Conservation (phyloP, 257 asterid species). For the Leonotis leonurus region DNA sequence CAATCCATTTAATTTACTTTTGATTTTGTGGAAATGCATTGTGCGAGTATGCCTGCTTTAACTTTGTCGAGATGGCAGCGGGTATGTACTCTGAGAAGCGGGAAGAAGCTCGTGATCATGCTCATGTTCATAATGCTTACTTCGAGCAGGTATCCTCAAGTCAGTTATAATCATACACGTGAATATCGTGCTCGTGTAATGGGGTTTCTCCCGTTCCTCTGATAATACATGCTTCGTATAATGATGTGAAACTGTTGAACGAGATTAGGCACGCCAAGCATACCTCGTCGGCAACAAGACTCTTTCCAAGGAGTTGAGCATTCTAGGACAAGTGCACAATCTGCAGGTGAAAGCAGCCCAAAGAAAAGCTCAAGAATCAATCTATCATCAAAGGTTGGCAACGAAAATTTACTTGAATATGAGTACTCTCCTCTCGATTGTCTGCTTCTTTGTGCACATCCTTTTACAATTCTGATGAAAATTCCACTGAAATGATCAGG, state of each 20-base stretch:
- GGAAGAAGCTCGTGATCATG: slow-evolving; percentile 83
- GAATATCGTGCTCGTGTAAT: background rate
- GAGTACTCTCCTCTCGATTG: background rate
- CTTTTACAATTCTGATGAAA: background rate
- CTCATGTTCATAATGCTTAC: slow-evolving; percentile 62
- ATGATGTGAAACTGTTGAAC: slow-evolving; percentile 3
- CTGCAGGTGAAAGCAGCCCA: slow-evolving; percentile 72
- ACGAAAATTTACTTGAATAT: background rate
- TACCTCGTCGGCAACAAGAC: slow-evolving; percentile 68
- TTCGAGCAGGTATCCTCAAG: slow-evolving; percentile 66
- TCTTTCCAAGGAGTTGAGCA: slow-evolving; percentile 72
- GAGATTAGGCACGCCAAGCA: slow-evolving; percentile 73
- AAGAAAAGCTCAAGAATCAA: slow-evolving; percentile 62
- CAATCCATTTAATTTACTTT: slow-evolving; percentile 18
- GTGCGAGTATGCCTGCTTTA: slow-evolving; percentile 33
- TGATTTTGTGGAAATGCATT: slow-evolving; percentile 12
- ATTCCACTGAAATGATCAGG: slow-evolving; percentile 31
- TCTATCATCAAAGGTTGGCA: slow-evolving; percentile 61
- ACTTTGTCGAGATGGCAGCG: slow-evolving; percentile 63
- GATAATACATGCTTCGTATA: background rate
- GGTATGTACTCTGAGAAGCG: slow-evolving; percentile 61
- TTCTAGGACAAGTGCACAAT: slow-evolving; percentile 68
- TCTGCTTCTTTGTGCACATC: background rate
- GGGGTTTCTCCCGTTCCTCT: background rate
- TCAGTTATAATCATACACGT: too few species aligned